Percentiles rank a stretch among this genome's conserved stretches.
These are phyloP conservation scores for Zarea fungicola DNA, from an alignment of 2,329 filamentous ascomycete genomes.

Conservation along the genomic window DNA sequence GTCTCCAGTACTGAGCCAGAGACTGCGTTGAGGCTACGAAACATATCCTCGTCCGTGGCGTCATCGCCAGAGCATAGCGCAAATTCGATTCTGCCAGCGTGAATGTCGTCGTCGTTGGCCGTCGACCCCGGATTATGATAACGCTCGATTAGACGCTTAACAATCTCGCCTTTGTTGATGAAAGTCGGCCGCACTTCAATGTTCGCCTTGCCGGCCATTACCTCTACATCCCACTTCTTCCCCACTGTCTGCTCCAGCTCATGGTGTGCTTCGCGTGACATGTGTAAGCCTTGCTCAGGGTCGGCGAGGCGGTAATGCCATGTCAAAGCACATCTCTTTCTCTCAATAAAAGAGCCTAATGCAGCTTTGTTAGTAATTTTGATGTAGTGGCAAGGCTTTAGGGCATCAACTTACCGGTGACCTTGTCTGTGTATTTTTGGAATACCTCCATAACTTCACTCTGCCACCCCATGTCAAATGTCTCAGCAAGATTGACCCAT, in stretches of 20 bases:
- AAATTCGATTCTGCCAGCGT: conserved; percentile 64
- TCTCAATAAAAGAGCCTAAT: conserved; percentile 84
- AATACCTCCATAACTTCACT: conserved; percentile 77
- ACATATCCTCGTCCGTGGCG: conserved; percentile 96
- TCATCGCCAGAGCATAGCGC: conserved; percentile 91
- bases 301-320: conserved; percentile 96
- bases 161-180: conserved; percentile 97
- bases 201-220: conserved; percentile 96
- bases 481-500: conserved; percentile 88
- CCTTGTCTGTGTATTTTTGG: conserved; percentile 80
- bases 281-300: conserved; percentile 74
- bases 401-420: conserved; percentile 57
- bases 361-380: background rate
- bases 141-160: conserved; percentile 70
- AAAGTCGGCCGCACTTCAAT: conserved; percentile 94
- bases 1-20: conserved; percentile 47
- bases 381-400: background rate
- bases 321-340: conserved; percentile 88
- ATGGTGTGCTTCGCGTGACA: conserved; percentile 75
- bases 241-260: conserved; percentile 72
- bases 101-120: conserved; percentile 38
- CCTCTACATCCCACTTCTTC: conserved; percentile 83
- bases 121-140: conserved; percentile 53
- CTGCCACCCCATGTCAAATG: conserved; percentile 89
- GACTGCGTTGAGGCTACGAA: conserved; percentile 68